A percentile compares a stretch with the other conserved stretches of the same genome.
phyloP scores from a whole-genome alignment of 768 basidiomycete genomes.

The Phylloporus sp. region DNA sequence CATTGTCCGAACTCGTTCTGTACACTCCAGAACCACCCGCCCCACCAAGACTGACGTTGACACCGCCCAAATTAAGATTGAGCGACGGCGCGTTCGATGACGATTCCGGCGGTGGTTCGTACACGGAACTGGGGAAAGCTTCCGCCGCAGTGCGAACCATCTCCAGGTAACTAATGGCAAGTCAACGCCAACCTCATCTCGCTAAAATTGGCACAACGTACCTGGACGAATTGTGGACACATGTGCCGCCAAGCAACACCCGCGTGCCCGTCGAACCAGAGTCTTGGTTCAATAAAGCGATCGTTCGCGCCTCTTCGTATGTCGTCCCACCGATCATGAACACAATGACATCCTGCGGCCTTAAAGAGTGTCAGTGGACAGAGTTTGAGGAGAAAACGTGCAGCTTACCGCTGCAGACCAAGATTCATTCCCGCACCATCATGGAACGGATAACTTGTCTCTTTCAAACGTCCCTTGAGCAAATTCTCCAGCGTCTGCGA shows the following conservation, averaged over 20 bases:
- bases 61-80: slow-evolving; percentile 87
- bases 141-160: slow-evolving; percentile 76
- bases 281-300: slow-evolving; percentile 86
- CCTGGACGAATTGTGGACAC: slow-evolving; percentile 92
- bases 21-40: slow-evolving; percentile 79
- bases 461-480: slow-evolving; percentile 79
- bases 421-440: slow-evolving; percentile 67
- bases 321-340: slow-evolving; percentile 97
- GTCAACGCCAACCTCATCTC: neutral
- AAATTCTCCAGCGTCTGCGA: slow-evolving; percentile 88
- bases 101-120: slow-evolving; percentile 72
- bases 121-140: slow-evolving; percentile 59
- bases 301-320: slow-evolving; percentile 87
- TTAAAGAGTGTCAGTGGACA: slow-evolving; percentile 29
- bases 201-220: slow-evolving; percentile 32
- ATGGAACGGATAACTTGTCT: slow-evolving; percentile 86
- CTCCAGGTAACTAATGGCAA: slow-evolving; percentile 67
- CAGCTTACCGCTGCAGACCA: slow-evolving; percentile 58
- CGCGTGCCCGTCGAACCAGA: slow-evolving; percentile 59
- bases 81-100: slow-evolving; percentile 69
- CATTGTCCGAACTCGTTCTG: slow-evolving; percentile 67
- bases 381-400: neutral
- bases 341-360: slow-evolving; percentile 93
- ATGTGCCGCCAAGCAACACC: slow-evolving; percentile 88
- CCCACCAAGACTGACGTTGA: slow-evolving; percentile 93